Base-by-base conservation (phyloP, 306 rosid genomes). In the Vicia villosa region DNA sequence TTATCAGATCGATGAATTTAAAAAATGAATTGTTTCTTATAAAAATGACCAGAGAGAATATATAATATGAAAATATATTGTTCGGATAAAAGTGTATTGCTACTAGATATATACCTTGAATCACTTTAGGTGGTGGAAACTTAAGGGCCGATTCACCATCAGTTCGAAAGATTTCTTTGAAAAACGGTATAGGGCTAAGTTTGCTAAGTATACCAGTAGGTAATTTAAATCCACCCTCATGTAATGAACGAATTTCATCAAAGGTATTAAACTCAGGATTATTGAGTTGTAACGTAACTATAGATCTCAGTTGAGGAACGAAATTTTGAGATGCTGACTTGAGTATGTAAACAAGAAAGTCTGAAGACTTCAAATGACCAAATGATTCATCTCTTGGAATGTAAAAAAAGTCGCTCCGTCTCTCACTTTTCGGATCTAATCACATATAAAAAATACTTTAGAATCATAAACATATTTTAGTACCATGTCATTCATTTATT, bases 311-410 rank as follows among this genome's bases (percentile, higher is more conserved):
- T 21, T 64, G 76, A 7, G 95, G 91, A 5, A 70, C 66, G 2
- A 87, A 30, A 11, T 74, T 49, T 42, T 86, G 95, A 32, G 86
- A 50, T 28, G 87, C 49, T 14, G 88, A 82, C 62, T 90, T 91
- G 16, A 88, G 80, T 17, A 85, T 70, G 63, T 81, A 85, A 14
- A 63, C 86, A 15, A 91, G 69, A 22, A 91, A 88, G 16, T 91
- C 97, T 3, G 83, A 71, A 45, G 90, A 66, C 83, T 91, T 91
- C 80, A 84, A 67, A 83, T 83, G 86, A 12, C 87, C 89, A 68
- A 91, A 88, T 60, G 83, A 61, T 63, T 91, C 97, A 42, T 88
- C 97, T 70, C 92, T 83, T 8, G 95, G 51, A 19, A 15, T 1
- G 21, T 90, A 90, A 40, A 90, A 42, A 15, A 17, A 63, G 66